Base-by-base conservation (phyloP, 257 asterid species). In the Nemophila menziesii region DNA sequence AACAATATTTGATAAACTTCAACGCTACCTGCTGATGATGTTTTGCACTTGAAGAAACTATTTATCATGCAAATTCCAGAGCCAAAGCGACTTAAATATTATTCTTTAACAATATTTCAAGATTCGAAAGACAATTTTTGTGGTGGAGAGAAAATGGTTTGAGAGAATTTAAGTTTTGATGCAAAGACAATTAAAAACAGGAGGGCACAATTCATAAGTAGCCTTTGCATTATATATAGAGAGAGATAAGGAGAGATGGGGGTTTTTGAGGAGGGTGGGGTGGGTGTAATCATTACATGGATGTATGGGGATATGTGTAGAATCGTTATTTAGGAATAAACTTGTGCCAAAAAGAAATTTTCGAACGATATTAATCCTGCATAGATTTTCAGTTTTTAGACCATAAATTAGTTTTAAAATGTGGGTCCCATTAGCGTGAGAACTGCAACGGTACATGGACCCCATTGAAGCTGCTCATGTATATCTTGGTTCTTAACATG, bases 31-130 rank as follows among this genome's bases (percentile, higher is more conserved):
- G 93, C 43, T 64, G 79, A 53, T 68, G 84, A 39, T 46, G 69
- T 7, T 59, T 82, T 37, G 66, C 66, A 43, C 48, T 62, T 44
- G 92, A 73, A 55, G 86, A 61, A 61, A 78, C 93, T 93, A 86
- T 85, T 59, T 71, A n/a, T n/a, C n/a, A 66, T 65, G 59, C 74
- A 65, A 12, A 17, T n/a, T 17, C 15, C n/a, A 41, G 18, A 7
- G 36, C 36, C 8, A 7, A 5, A 3, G 3, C 7, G 8, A 29
- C 10, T 4, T 26, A 26, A 4, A 29, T 29, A 29, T 29, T 29
- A 29, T 29, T 5, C 36, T 29, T 29, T 29, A 29, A 10, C 2
- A 29, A 29, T 29, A 29, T 2, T 7, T 29, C n/a, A 29, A 29
- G 36, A 29, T 29, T 29, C 12, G 26, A 24, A 20, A 8, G 23